A percentile compares a stretch with the other conserved stretches of the same genome.
These are phyloP conservation scores for Neospermospora avenae DNA, from an alignment of 2,329 filamentous ascomycete genomes.

Conservation along the genomic window DNA sequence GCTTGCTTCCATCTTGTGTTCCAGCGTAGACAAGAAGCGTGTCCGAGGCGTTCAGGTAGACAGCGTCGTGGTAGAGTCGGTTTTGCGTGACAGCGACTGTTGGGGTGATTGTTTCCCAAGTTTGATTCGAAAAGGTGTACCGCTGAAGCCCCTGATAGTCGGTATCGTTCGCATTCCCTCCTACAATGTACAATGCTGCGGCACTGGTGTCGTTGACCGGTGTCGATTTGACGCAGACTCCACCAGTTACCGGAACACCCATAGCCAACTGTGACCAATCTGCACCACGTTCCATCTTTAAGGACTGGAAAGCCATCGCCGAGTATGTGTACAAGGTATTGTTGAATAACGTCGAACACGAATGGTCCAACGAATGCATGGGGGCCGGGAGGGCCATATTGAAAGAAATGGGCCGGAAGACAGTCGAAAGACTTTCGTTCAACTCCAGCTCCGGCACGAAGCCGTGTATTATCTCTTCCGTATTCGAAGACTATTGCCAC, in stretches of 20 bases:
- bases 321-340: conserved; percentile 85
- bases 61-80: conserved; percentile 70
- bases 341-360: conserved; percentile 78
- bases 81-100: conserved; percentile 46
- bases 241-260: conserved; percentile 70
- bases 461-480: conserved; percentile 18
- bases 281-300: conserved; percentile 65
- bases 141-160: conserved; percentile 73
- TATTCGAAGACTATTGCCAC: conserved; percentile 23
- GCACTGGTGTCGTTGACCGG: conserved; percentile 53
- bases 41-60: conserved; percentile 67
- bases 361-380: conserved; percentile 64
- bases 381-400: conserved; percentile 58
- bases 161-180: conserved; percentile 55
- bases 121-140: conserved; percentile 53
- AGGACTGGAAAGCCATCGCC: conserved; percentile 67
- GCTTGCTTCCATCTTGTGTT: conserved; percentile 54
- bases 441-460: conserved; percentile 14
- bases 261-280: conserved; percentile 65
- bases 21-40: conserved; percentile 81
- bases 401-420: not conserved
- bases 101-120: conserved; percentile 55
- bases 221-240: conserved; percentile 70
- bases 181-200: conserved; percentile 75
- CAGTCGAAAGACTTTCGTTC: conserved; percentile 15